Evolutionary conservation across 1,284 basidiomycete species (phyloP).

Genomic region (Pseudozyma pruni): DNA sequence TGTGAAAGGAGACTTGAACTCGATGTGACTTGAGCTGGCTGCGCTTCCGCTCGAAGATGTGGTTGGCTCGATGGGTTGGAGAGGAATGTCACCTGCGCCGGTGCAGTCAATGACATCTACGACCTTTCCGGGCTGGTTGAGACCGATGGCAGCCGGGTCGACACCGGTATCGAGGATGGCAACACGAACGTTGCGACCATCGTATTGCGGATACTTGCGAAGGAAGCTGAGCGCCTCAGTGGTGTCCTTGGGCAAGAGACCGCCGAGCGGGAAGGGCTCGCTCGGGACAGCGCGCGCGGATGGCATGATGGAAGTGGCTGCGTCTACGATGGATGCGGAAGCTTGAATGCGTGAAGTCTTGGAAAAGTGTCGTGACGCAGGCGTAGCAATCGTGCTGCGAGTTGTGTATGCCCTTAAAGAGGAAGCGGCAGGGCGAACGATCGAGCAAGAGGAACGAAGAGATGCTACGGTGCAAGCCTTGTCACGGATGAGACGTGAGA

Average conservation of each 20-base stretch:
- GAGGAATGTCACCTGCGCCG: conserved; percentile 61
- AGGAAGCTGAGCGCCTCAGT: conserved; percentile 65
- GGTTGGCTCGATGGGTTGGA: conserved; percentile 45
- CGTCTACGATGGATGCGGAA: conserved; percentile 17
- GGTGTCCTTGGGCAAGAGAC: conserved; percentile 67
- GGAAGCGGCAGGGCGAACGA: not conserved
- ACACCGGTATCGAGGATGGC: conserved; percentile 69
- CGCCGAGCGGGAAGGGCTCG: conserved; percentile 62
- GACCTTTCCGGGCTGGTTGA: conserved; percentile 64
- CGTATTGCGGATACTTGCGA: conserved; percentile 64
- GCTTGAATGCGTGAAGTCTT: conserved; percentile 1
- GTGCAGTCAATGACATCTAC: conserved; percentile 69
- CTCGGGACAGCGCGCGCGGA: conserved; percentile 29
- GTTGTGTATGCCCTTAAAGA: not conserved
- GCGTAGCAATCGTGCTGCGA: not conserved
- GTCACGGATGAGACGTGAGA: conserved; percentile 42
- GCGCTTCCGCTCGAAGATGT: not conserved
- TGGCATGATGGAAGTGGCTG: conserved; percentile 26
- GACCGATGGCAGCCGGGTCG: conserved; percentile 67
- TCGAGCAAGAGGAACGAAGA: conserved; percentile 11
- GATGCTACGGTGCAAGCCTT: conserved; percentile 21
- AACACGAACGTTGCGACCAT: conserved; percentile 66
- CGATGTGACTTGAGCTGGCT: conserved; percentile 27
- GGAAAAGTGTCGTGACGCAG: conserved; percentile 4
- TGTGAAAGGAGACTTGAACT: conserved; percentile 62